Percentiles rank a stretch among this genome's conserved stretches.
Evolutionary conservation across 1,139 yeast genomes (phyloP).

Genomic region (Sporopachydermia cereana): DNA sequence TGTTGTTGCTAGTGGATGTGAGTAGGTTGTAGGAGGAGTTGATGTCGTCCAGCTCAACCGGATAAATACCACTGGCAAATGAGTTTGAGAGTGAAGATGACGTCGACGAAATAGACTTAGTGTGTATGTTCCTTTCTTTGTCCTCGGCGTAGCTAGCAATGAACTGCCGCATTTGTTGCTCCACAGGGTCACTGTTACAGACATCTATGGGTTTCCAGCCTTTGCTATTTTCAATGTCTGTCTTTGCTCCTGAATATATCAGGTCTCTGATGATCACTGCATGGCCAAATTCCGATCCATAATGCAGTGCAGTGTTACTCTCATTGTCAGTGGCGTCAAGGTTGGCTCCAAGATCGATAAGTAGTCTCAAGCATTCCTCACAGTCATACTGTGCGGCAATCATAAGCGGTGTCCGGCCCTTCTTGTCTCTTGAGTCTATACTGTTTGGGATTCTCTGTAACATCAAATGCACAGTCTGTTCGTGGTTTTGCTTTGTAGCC

Average conservation of each 20-base stretch:
- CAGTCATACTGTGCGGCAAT: constrained; percentile 58
- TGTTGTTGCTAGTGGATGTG: not conserved
- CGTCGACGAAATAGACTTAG: constrained; percentile 6
- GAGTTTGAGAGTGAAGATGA: constrained; percentile 7
- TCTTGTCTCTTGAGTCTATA: constrained; percentile 47
- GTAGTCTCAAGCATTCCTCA: constrained; percentile 54
- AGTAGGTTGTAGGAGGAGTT: constrained; percentile 1
- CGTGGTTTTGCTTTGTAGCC: constrained; percentile 56
- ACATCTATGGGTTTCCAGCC: constrained; percentile 66
- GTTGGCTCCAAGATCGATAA: constrained; percentile 76
- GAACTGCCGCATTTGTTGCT: constrained; percentile 20
- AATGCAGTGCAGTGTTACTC: constrained; percentile 72
- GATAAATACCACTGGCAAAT: constrained; percentile 4
- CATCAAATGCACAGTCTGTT: constrained; percentile 70
- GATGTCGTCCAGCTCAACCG: constrained; percentile 3
- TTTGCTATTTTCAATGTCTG: constrained; percentile 38
- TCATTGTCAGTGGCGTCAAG: constrained; percentile 44
- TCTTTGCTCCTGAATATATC: constrained; percentile 38
- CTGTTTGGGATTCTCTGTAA: constrained; percentile 70
- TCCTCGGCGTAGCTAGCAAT: constrained; percentile 12
- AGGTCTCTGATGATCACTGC: constrained; percentile 51
- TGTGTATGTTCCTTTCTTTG: constrained; percentile 3
- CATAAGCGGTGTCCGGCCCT: constrained; percentile 61
- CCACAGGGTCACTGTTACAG: constrained; percentile 38
- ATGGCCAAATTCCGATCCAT: constrained; percentile 70